Conservation (phyloP, 768 basidiomycete species). For the Xanthoconium purpureum region DNA sequence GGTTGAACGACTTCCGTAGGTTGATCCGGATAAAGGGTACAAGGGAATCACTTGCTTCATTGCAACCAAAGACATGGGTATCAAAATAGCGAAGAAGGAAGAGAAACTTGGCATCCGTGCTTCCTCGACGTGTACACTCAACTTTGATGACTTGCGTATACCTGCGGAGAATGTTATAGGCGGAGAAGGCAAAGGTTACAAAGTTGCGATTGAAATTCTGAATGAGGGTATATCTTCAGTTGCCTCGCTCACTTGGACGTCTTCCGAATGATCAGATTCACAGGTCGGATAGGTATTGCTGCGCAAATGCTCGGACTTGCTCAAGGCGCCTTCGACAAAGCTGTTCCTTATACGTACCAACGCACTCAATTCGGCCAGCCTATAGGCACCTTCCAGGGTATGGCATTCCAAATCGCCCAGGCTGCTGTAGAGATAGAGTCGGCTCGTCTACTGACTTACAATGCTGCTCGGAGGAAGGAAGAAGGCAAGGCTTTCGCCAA, state of each 20-base stretch:
- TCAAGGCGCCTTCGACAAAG: constrained; percentile 93
- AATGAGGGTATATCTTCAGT: constrained; percentile 65
- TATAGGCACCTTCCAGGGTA: constrained; percentile 92
- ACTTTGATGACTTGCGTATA: constrained; percentile 89
- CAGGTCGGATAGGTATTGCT: constrained; percentile 92
- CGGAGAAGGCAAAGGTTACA: constrained; percentile 89
- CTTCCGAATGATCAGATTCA: background rate
- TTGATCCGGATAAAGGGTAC: constrained; percentile 91
- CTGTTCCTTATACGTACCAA: constrained; percentile 93
- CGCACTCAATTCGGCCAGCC: constrained; percentile 93
- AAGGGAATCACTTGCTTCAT: constrained; percentile 99
- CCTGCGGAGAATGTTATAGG: constrained; percentile 89
- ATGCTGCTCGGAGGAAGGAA: constrained; percentile 93
- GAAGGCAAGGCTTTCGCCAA: constrained; percentile 82
- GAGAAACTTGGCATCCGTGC: constrained; percentile 97
- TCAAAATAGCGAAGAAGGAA: constrained; percentile 98
- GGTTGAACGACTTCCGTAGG: constrained; percentile 35
- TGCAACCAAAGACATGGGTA: constrained; percentile 93
- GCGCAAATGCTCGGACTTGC: constrained; percentile 99
- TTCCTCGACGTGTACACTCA: constrained; percentile 90
- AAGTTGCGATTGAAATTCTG: constrained; percentile 93
- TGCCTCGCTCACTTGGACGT: background rate
- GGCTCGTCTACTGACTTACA: constrained; percentile 90
- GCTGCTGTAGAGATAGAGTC: constrained; percentile 88
- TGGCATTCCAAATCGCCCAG: constrained; percentile 92